These are phyloP conservation scores for Mycena maculata DNA, from an alignment of 768 basidiomycete genomes.

Conservation along the genomic window DNA sequence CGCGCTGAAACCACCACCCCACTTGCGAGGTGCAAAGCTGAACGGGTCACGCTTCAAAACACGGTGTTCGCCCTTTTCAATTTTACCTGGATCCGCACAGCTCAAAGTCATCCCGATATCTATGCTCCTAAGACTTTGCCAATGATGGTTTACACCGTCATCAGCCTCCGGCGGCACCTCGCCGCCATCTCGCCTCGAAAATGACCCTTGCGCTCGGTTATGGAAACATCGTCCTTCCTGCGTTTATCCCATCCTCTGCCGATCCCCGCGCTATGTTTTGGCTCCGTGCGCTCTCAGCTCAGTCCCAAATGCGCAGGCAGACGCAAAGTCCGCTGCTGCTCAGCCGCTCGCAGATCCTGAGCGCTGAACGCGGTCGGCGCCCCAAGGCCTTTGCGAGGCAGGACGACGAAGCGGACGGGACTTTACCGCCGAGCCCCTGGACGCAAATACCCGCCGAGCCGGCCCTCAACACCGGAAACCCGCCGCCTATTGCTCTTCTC, in stretches of 20 bases:
- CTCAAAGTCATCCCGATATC: conserved; percentile 1
- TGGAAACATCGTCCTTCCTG: conserved; percentile 36
- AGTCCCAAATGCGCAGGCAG: conserved; percentile 31
- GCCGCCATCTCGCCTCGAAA: conserved; percentile 20
- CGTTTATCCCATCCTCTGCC: conserved; percentile 29
- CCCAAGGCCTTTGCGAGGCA: conserved; percentile 26
- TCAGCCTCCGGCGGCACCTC: conserved; percentile 35
- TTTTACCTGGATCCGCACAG: conserved; percentile 33
- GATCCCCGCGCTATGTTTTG: conserved; percentile 29
- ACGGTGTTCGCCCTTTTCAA: conserved; percentile 34
- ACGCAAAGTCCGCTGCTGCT: conserved; percentile 33
- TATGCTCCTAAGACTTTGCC: conserved; percentile 18
- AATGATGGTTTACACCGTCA: conserved; percentile 35
- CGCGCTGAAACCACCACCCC: conserved; percentile 22
- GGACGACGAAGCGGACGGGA: conserved; percentile 28
- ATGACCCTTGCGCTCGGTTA: conserved; percentile 39
- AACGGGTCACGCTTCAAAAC: conserved; percentile 32
- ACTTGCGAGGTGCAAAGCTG: conserved; percentile 26
- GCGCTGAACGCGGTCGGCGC: conserved; percentile 24
- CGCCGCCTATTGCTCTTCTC: conserved; percentile 28
- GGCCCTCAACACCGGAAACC: background rate
- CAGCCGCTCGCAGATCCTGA: conserved; percentile 32
- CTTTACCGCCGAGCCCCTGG: background rate
- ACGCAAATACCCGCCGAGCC: background rate
- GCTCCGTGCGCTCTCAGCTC: conserved; percentile 33